These are phyloP conservation scores for Collybia mongolica DNA, from an alignment of 768 basidiomycete genomes.

Conservation along the genomic window DNA sequence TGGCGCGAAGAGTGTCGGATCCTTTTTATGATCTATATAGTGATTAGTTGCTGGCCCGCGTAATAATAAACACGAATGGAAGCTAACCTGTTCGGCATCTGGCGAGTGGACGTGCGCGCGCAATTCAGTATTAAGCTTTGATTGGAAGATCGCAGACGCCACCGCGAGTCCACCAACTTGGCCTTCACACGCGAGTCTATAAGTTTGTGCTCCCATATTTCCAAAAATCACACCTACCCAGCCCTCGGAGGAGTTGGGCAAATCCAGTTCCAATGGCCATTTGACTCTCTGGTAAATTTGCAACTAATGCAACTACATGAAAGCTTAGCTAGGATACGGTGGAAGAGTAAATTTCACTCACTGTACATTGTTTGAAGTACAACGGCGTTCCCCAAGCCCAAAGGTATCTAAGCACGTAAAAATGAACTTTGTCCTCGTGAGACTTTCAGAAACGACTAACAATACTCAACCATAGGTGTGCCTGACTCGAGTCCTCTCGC, in stretches of 20 bases:
- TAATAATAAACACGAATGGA: neutral
- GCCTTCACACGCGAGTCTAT: slow-evolving; percentile 24
- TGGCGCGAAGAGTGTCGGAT: slow-evolving; percentile 55
- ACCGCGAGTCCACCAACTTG: slow-evolving; percentile 63
- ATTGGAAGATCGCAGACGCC: slow-evolving; percentile 60
- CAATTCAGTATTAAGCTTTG: slow-evolving; percentile 43
- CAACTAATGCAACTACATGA: slow-evolving; percentile 50
- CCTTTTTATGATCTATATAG: slow-evolving; percentile 41
- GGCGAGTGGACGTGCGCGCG: slow-evolving; percentile 40
- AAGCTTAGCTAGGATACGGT: neutral
- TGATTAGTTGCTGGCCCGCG: neutral
- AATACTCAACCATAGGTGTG: slow-evolving; percentile 51
- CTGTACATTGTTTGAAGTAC: slow-evolving; percentile 62
- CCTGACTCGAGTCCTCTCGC: slow-evolving; percentile 38
- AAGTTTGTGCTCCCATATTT: neutral
- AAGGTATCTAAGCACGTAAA: slow-evolving; percentile 40
- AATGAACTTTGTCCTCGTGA: slow-evolving; percentile 4
- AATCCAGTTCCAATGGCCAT: slow-evolving; percentile 64
- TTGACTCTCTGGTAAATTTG: slow-evolving; percentile 49
- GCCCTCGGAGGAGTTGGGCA: slow-evolving; percentile 56
- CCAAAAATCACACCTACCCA: slow-evolving; percentile 34
- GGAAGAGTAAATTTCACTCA: slow-evolving; percentile 21
- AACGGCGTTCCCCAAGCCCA: slow-evolving; percentile 66
- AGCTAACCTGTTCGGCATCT: slow-evolving; percentile 40
- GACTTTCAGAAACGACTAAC: neutral